Evolutionary conservation across 1,284 basidiomycete species (phyloP).

Genomic region (Spongiforma sp.): DNA sequence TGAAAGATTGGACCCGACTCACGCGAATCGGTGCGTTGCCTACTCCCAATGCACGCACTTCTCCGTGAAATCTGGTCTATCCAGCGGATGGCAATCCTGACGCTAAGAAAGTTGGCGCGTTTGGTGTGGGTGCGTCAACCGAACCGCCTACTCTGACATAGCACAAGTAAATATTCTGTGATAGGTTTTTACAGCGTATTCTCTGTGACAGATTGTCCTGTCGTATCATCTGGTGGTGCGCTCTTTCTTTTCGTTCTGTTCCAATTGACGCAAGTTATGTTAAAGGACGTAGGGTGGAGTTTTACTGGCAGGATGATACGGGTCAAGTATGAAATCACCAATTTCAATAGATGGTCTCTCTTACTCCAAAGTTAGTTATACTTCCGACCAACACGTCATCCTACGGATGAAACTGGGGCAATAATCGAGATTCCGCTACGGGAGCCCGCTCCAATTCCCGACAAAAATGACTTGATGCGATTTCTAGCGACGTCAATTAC

Average conservation of each 20-base stretch:
- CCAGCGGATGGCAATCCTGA: slow-evolving; percentile 80
- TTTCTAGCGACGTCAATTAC: slow-evolving; percentile 93
- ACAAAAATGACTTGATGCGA: slow-evolving; percentile 81
- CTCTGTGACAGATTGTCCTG: neutral
- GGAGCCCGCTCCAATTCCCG: slow-evolving; percentile 81
- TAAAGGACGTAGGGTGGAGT: neutral
- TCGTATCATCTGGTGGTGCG: neutral
- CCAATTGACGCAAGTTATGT: neutral
- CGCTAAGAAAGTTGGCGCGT: slow-evolving; percentile 57
- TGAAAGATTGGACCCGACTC: slow-evolving; percentile 83
- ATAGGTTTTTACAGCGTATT: slow-evolving; percentile 1
- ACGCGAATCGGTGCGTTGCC: slow-evolving; percentile 76
- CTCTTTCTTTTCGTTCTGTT: neutral
- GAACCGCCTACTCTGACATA: too few relatives aligned
- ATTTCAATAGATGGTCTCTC: neutral
- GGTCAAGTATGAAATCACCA: neutral
- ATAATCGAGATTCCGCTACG: slow-evolving; percentile 88
- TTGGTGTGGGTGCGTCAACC: slow-evolving; percentile 73
- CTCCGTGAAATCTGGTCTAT: neutral
- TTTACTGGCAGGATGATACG: neutral
- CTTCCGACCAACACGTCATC: slow-evolving; percentile 68
- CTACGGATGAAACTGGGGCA: slow-evolving; percentile 63
- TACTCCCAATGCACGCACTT: neutral
- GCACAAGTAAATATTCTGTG: too few relatives aligned
- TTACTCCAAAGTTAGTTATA: neutral